A percentile compares a stretch with the other conserved stretches of the same genome.
These are phyloP conservation scores for Phytophthora parvispora DNA, from an alignment of 352 stramenopile species.

Conservation along the genomic window DNA sequence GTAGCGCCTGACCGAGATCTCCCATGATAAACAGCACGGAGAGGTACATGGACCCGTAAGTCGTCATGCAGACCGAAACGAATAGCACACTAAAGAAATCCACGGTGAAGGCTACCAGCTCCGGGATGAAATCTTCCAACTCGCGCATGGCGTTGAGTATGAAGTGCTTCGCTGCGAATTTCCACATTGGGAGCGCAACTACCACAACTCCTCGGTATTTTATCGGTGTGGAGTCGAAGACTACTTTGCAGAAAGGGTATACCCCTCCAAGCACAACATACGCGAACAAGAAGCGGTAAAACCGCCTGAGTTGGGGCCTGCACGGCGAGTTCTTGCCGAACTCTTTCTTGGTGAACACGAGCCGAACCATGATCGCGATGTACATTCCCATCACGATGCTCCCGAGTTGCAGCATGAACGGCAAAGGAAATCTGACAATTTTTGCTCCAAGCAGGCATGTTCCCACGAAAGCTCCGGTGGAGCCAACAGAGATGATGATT, in stretches of 20 bases:
- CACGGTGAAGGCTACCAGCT: slow-evolving; percentile 21
- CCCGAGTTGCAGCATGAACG: not conserved
- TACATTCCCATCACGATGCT: not conserved
- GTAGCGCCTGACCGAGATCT: slow-evolving; percentile 1
- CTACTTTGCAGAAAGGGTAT: slow-evolving; percentile 12
- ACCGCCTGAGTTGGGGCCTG: not conserved
- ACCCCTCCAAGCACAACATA: slow-evolving; percentile 5
- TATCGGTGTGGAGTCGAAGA: slow-evolving; percentile 7
- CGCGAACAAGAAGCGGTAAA: slow-evolving; percentile 10
- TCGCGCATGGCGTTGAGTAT: slow-evolving; percentile 6
- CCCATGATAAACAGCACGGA: not conserved
- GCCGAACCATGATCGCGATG: not conserved
- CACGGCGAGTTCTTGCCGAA: slow-evolving; percentile 7
- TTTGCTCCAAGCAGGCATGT: not conserved
- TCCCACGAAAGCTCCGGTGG: not conserved
- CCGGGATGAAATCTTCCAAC: slow-evolving; percentile 21
- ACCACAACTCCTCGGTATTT: slow-evolving; percentile 5
- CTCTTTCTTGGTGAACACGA: not conserved
- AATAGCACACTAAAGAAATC: slow-evolving; percentile 26
- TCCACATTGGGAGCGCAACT: slow-evolving; percentile 15
- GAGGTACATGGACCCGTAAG: slow-evolving; percentile 1
- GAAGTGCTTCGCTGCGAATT: slow-evolving; percentile 15
- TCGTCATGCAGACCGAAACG: slow-evolving; percentile 18
- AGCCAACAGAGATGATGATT: not conserved
- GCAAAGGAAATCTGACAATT: not conserved